Percentiles rank a stretch among this genome's conserved stretches.
These are phyloP conservation scores for Sporisorium sorghi DNA, from an alignment of 1,284 basidiomycete species.

Conservation along the genomic window DNA sequence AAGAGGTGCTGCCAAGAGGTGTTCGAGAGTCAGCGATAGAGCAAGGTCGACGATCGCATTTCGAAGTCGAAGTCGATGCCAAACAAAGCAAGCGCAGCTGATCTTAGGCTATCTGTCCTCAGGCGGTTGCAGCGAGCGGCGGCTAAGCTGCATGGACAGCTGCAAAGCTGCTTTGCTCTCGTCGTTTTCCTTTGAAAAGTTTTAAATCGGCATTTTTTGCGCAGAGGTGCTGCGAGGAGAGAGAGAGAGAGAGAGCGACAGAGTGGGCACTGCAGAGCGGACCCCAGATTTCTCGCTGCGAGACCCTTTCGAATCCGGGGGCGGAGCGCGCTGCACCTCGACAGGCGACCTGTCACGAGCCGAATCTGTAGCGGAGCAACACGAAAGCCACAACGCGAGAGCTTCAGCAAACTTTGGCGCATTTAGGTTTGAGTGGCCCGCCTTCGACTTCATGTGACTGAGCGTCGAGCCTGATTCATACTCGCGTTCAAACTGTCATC, in stretches of 20 bases:
- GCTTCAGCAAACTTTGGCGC: neutral
- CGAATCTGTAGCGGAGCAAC: neutral
- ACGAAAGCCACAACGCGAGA: neutral
- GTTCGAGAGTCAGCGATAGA: too few relatives aligned
- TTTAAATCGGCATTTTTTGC: neutral
- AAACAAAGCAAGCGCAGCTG: too few relatives aligned
- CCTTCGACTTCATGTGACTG: conserved; percentile 11
- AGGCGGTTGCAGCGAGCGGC: neutral
- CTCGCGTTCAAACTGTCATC: neutral
- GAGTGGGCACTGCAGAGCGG: neutral
- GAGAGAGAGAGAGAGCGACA: too few relatives aligned
- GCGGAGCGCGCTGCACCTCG: conserved; percentile 2
- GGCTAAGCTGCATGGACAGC: conserved; percentile 6
- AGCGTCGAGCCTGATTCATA: neutral
- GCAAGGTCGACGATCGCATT: neutral
- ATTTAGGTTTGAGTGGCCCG: conserved; percentile 1
- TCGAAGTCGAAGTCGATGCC: too few relatives aligned
- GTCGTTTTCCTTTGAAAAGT: too few relatives aligned
- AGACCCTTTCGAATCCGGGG: conserved; percentile 26
- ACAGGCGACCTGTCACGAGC: conserved; percentile 18
- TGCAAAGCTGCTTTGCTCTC: too few relatives aligned
- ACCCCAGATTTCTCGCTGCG: conserved; percentile 8
- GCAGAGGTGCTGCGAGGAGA: neutral
- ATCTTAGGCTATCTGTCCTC: neutral
- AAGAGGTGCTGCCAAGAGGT: too few relatives aligned